Percentiles rank a stretch among this genome's conserved stretches.
These are phyloP conservation scores for Teratosphaeria gauchensis DNA, from an alignment of 2,329 filamentous ascomycete species.

Conservation along the genomic window DNA sequence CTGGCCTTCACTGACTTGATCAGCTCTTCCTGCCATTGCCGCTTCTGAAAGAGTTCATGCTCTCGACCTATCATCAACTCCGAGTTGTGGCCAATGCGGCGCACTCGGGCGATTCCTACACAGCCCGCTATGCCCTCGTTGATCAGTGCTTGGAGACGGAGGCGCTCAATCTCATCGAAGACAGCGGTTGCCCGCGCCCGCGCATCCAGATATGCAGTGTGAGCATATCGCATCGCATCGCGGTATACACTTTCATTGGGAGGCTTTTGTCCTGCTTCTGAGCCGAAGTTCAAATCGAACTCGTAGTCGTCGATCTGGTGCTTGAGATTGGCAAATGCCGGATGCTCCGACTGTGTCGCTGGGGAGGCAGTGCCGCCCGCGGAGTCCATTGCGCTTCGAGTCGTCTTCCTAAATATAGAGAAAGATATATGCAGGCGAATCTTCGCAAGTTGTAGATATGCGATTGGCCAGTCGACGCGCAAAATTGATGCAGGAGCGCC, in stretches of 20 bases:
- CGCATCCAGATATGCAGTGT: neutral
- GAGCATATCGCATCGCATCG: neutral
- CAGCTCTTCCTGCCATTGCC: neutral
- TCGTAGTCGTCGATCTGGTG: neutral
- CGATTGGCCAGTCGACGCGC: neutral
- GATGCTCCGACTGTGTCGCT: neutral
- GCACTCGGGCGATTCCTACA: neutral
- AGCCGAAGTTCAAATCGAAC: neutral
- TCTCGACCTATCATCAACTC: neutral
- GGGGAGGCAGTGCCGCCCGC: neutral
- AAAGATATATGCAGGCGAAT: neutral
- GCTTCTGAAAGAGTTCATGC: neutral
- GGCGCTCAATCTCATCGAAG: neutral
- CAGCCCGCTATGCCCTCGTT: neutral
- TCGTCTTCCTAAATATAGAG: neutral
- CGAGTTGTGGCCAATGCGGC: neutral
- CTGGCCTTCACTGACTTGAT: neutral
- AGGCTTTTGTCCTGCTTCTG: neutral
- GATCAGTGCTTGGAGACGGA: neutral
- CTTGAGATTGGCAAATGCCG: conserved; percentile 1
- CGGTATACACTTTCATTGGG: conserved; percentile 1
- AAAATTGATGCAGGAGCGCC: neutral
- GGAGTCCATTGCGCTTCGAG: neutral
- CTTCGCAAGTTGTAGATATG: neutral
- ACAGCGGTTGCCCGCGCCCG: neutral